Conservation (phyloP, 2,329 filamentous ascomycete genomes). For the Botrytis medusae region DNA sequence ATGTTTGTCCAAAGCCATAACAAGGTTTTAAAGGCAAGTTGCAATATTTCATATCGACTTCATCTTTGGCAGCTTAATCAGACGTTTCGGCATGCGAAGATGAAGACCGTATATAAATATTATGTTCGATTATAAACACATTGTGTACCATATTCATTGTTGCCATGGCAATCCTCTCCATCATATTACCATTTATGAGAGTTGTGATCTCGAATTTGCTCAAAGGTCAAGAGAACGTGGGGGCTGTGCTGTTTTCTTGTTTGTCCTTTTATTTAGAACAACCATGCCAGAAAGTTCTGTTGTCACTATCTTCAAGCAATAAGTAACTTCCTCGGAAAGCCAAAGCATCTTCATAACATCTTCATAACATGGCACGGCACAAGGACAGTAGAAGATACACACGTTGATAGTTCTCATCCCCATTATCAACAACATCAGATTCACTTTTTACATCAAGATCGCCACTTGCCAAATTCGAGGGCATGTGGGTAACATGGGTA, state of each 20-base stretch:
- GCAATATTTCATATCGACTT: not conserved
- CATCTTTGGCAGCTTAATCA: not conserved
- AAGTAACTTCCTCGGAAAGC: not conserved
- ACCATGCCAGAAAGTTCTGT: not conserved
- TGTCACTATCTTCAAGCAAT: not conserved
- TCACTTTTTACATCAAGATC: conserved; percentile 2
- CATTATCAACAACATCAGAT: not conserved
- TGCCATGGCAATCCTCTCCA: not conserved
- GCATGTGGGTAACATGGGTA: no score
- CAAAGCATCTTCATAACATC: not conserved
- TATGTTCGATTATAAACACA: not conserved
- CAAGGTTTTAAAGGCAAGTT: not conserved
- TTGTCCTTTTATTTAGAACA: not conserved
- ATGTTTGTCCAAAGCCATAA: not conserved
- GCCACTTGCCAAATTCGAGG: not conserved
- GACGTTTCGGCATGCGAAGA: not conserved
- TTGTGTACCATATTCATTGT: not conserved
- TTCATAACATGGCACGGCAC: not conserved
- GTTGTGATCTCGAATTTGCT: not conserved
- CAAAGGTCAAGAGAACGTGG: not conserved
- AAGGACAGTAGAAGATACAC: not conserved
- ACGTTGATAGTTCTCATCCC: not conserved
- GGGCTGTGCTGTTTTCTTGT: not conserved
- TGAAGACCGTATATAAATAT: not conserved
- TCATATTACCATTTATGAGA: not conserved